A percentile compares a stretch with the other conserved stretches of the same genome.
These are phyloP conservation scores for Lunularia cruciata DNA, from an alignment of 225 moss, liverwort and hornwort species.

Conservation along the genomic window DNA sequence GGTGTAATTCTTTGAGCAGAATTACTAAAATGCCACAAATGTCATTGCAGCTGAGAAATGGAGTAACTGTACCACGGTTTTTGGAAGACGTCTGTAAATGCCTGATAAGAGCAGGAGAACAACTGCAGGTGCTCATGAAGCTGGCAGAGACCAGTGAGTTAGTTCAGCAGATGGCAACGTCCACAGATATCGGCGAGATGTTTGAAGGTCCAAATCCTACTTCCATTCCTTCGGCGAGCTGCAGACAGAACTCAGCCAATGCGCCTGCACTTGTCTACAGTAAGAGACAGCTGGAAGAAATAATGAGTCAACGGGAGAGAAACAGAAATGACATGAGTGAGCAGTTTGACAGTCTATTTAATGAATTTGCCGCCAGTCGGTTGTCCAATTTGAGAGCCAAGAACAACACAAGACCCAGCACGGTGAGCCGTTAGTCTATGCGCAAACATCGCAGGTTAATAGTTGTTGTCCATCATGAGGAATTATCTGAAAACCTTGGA, in stretches of 20 bases:
- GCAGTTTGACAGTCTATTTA: slow-evolving; percentile 57
- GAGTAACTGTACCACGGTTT: slow-evolving; percentile 73
- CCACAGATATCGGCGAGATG: slow-evolving; percentile 30
- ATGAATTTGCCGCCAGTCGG: slow-evolving; percentile 42
- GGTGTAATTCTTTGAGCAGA: no score
- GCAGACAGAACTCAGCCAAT: slow-evolving; percentile 32
- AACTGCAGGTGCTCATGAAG: slow-evolving; percentile 89
- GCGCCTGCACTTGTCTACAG: slow-evolving; percentile 55
- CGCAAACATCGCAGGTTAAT: no score
- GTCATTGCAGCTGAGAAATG: slow-evolving; percentile 70
- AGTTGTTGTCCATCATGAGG: no score
- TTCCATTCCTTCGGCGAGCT: slow-evolving; percentile 29
- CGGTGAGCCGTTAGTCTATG: slow-evolving; percentile 22
- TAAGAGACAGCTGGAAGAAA: slow-evolving; percentile 48
- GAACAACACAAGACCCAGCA: slow-evolving; percentile 3
- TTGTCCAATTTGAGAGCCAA: slow-evolving; percentile 28
- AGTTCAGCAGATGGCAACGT: slow-evolving; percentile 62
- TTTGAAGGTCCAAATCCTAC: slow-evolving; percentile 35
- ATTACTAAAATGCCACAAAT: no score
- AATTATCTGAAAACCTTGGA: no score
- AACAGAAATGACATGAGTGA: slow-evolving; percentile 51
- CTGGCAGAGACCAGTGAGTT: slow-evolving; percentile 65
- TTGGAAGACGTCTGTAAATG: slow-evolving; percentile 74
- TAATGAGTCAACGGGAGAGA: slow-evolving; percentile 49
- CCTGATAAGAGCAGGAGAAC: slow-evolving; percentile 90